A percentile compares a stretch with the other conserved stretches of the same genome.
Evolutionary conservation across 768 basidiomycete species (phyloP).

Genomic region (Pleurotus citrinopileatus): DNA sequence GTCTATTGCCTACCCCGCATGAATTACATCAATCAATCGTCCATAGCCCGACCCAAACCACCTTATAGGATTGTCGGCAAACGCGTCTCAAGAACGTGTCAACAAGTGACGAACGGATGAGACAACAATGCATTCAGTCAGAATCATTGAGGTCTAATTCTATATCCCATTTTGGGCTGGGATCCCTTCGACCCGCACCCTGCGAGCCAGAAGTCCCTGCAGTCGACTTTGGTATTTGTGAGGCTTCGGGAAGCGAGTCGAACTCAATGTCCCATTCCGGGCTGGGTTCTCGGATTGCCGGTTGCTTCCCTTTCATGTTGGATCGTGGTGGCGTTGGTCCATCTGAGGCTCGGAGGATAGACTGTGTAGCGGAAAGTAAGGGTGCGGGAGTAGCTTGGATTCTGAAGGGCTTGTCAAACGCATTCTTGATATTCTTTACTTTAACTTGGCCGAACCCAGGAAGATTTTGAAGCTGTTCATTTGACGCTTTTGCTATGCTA

Average conservation of each 20-base stretch:
- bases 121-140: no score
- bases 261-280: not conserved
- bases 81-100: no score
- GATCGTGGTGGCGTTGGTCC: conserved; percentile 1
- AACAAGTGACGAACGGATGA: no score
- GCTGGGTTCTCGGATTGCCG: not conserved
- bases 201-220: conserved; percentile 6
- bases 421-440: conserved; percentile 85
- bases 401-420: conserved; percentile 87
- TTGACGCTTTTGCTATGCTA: conserved; percentile 68
- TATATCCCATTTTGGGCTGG: conserved; percentile 73
- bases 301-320: conserved; percentile 4
- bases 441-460: conserved; percentile 96
- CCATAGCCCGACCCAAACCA: no score
- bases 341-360: not conserved
- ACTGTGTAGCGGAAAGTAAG: conserved; percentile 29
- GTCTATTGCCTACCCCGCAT: no score
- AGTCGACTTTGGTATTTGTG: not conserved
- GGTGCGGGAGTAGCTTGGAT: conserved; percentile 55
- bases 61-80: no score
- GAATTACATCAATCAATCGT: no score
- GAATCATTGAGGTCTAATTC: conserved; percentile 49
- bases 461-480: conserved; percentile 74
- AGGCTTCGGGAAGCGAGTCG: not conserved
- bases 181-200: conserved; percentile 19